These are phyloP conservation scores for Lasiosphaeriaceae sp. DNA, from an alignment of 495 filamentous ascomycete genomes.

Conservation along the genomic window DNA sequence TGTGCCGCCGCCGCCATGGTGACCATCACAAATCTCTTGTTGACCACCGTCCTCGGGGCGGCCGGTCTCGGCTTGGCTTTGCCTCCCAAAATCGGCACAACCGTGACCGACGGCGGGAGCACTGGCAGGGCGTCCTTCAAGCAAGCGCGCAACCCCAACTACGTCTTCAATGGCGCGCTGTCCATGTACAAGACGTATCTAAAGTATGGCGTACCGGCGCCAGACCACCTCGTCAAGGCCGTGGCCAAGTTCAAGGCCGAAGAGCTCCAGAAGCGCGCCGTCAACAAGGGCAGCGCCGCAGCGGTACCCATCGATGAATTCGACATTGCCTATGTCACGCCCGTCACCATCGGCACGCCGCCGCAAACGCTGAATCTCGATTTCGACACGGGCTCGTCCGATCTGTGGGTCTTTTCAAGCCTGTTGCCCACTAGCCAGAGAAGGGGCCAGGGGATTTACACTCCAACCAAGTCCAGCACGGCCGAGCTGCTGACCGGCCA, in stretches of 20 bases:
- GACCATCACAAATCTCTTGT: slow-evolving; percentile 16
- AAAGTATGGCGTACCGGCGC: slow-evolving; percentile 51
- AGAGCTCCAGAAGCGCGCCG: slow-evolving; percentile 22
- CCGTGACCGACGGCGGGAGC: slow-evolving; percentile 6
- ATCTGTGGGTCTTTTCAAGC: slow-evolving; percentile 57
- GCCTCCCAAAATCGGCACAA: slow-evolving; percentile 27
- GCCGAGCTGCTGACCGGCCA: slow-evolving; percentile 47
- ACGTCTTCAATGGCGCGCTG: slow-evolving; percentile 45
- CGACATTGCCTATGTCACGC: slow-evolving; percentile 65
- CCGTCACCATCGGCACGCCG: slow-evolving; percentile 60
- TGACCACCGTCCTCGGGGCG: slow-evolving; percentile 17
- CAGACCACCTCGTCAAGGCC: slow-evolving; percentile 32
- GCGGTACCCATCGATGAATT: slow-evolving; percentile 53
- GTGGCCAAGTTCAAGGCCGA: slow-evolving; percentile 29
- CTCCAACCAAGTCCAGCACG: slow-evolving; percentile 41
- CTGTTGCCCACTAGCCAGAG: slow-evolving; percentile 22
- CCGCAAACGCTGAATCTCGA: slow-evolving; percentile 62
- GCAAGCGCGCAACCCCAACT: slow-evolving; percentile 47
- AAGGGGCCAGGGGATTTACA: slow-evolving; percentile 58
- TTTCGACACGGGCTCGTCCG: slow-evolving; percentile 74
- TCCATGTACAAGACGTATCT: slow-evolving; percentile 57
- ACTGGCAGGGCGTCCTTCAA: slow-evolving; percentile 43
- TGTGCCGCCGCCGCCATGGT: slow-evolving; percentile 8
- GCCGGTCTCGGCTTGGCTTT: slow-evolving; percentile 24
- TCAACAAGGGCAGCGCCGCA: slow-evolving; percentile 43